Evolutionary conservation across 768 basidiomycete species (phyloP).

Genomic region (Mycena filopes): DNA sequence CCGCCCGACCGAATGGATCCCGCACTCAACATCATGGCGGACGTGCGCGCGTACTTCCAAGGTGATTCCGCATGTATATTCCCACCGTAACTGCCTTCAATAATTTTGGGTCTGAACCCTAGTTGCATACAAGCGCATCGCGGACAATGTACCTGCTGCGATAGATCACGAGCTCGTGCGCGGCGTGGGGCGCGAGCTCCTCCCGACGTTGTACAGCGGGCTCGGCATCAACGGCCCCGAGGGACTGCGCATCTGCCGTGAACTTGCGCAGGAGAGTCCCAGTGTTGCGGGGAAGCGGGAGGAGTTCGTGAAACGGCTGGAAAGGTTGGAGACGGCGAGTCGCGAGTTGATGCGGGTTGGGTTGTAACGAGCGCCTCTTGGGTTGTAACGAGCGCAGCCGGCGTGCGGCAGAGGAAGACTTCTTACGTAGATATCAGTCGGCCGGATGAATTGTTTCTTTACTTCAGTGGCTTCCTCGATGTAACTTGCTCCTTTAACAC

Average conservation of each 20-base stretch:
- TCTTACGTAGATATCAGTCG: no score
- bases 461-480: no score
- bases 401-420: no score
- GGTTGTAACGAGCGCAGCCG: no score
- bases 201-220: slow-evolving; percentile 56
- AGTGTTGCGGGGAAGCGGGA: slow-evolving; percentile 55
- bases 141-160: slow-evolving; percentile 65
- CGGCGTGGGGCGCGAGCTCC: slow-evolving; percentile 58
- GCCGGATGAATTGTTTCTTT: no score
- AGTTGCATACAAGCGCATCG: slow-evolving; percentile 48
- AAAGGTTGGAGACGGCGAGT: slow-evolving; percentile 59
- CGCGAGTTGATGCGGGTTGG: slow-evolving; percentile 47
- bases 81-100: background rate
- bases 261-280: slow-evolving; percentile 62
- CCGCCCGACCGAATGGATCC: slow-evolving; percentile 49
- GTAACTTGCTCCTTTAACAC: no score
- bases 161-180: slow-evolving; percentile 69
- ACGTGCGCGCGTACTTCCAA: slow-evolving; percentile 64
- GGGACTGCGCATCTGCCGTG: slow-evolving; percentile 58
- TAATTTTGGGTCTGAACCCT: background rate
- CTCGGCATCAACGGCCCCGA: slow-evolving; percentile 64
- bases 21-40: slow-evolving; percentile 59
- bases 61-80: slow-evolving; percentile 39
- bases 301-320: slow-evolving; percentile 61
- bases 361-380: no score